Evolutionary conservation across 2,329 filamentous ascomycete genomes (phyloP), one percentile per base, ranked within the genome.

Genomic region (Aspergillus sp.): DNA sequence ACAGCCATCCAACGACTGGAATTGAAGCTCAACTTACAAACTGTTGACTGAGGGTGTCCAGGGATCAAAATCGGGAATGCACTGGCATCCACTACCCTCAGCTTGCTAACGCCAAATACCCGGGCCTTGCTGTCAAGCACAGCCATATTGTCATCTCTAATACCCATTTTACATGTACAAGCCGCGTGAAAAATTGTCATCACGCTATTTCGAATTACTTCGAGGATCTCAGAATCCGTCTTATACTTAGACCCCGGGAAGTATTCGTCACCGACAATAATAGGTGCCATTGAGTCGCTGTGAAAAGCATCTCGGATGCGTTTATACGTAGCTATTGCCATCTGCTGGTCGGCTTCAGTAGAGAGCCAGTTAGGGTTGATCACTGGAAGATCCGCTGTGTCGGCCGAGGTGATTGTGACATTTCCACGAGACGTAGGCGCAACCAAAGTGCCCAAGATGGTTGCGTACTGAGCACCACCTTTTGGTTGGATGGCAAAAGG

Each of bases 361-460:
- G 58, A 59, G 1, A 78, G 58, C 64, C 68, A 78, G 48, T 72
- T 72, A 1, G 72, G 69, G 47, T 75, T 62, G 45, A 77, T 69
- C 9, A 70, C 51, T 0, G 75, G 74, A 1, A 56, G 52, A 13
- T 68, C 64, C 0, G 52, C 47, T 12, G 50, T 60, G 37, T 62
- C 47, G 3, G 37, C 42, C 2, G 60, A 62, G 7, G 37, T 43
- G 29, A 77, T 66, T 0, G 66, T 72, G 5, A 77, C 59, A 48
- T 66, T 74, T 6, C 74, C 74, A 0, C 70, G 68, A 1, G 72
- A 75, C 0, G 68, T 57, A 4, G 72, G 68, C 0, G 71, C 51
- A 30, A 61, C 48, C 5, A 63, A 39, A 5, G 46, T 48, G 1
- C 42, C 54, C 6, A 58, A 30, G n/a, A 63, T 59, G 6, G 50